Percentiles rank a stretch among this genome's conserved stretches.
phyloP scores from a whole-genome alignment of 2,329 filamentous ascomycete genomes.

The Nothopassalora personata region DNA sequence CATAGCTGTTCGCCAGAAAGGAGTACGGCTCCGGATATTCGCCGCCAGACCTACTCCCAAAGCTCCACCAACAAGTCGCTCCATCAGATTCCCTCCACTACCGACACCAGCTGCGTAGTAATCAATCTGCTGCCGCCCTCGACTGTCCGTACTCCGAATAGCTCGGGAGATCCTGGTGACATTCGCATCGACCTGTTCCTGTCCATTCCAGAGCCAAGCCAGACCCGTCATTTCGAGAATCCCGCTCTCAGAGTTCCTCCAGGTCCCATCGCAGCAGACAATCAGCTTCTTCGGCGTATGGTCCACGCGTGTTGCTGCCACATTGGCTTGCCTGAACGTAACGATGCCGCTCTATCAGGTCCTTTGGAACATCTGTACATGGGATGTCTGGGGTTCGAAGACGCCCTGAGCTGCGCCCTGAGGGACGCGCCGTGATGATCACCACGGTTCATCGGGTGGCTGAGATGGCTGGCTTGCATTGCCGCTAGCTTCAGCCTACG shows the following conservation, averaged over 20 bases:
- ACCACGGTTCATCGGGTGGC: not conserved
- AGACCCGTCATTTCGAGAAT: conserved; percentile 18
- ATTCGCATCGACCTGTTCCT: conserved; percentile 29
- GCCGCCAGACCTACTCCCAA: conserved; percentile 32
- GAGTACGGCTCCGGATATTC: conserved; percentile 58
- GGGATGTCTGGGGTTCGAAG: not conserved
- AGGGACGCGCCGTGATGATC: not conserved
- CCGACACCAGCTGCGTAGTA: conserved; percentile 35
- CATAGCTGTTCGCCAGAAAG: conserved; percentile 58
- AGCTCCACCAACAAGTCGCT: conserved; percentile 29
- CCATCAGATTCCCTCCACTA: conserved; percentile 30
- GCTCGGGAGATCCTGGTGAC: conserved; percentile 33
- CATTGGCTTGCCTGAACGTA: not conserved
- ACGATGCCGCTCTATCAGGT: not conserved
- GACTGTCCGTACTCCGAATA: conserved; percentile 27
- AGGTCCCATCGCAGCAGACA: conserved; percentile 26
- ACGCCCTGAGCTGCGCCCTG: not conserved
- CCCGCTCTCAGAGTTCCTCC: conserved; percentile 25
- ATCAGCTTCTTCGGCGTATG: conserved; percentile 20
- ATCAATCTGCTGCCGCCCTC: conserved; percentile 32
- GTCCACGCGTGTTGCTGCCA: not conserved
- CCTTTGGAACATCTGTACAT: not conserved
- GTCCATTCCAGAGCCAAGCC: conserved; percentile 11
- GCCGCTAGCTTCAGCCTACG: not conserved
- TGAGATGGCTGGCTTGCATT: not conserved